Evolutionary conservation across 2,329 filamentous ascomycete species (phyloP).

Genomic region (Pseudogymnoascus sp.): DNA sequence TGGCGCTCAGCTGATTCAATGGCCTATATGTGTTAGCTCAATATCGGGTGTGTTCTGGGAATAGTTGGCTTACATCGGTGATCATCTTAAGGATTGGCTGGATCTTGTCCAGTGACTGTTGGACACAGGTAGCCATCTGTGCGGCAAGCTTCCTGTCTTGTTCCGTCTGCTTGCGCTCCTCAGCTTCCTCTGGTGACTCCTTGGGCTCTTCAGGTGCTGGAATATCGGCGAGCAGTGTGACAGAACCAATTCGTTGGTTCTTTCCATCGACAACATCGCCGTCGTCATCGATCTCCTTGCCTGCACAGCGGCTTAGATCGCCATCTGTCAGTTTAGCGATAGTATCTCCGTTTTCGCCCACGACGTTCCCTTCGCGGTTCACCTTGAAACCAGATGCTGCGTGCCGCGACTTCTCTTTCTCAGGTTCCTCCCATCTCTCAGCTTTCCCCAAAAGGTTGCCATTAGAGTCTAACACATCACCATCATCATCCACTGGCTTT

Average conservation of each 20-base stretch:
- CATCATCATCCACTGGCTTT: slow-evolving; percentile 69
- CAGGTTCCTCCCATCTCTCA: slow-evolving; percentile 44
- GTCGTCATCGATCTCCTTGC: slow-evolving; percentile 62
- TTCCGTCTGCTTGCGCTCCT: slow-evolving; percentile 46
- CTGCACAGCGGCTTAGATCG: slow-evolving; percentile 53
- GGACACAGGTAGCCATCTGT: slow-evolving; percentile 64
- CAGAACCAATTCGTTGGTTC: slow-evolving; percentile 58
- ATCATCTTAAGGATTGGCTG: slow-evolving; percentile 82
- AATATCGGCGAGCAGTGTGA: slow-evolving; percentile 56
- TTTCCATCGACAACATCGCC: slow-evolving; percentile 64
- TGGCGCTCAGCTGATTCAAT: slow-evolving; percentile 74
- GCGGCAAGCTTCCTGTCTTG: slow-evolving; percentile 68
- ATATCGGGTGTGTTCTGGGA: slow-evolving; percentile 24
- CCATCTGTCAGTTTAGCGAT: slow-evolving; percentile 62
- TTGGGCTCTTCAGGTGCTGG: slow-evolving; percentile 35
- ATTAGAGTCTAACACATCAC: slow-evolving; percentile 73
- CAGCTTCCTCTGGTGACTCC: slow-evolving; percentile 51
- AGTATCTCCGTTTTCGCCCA: slow-evolving; percentile 49
- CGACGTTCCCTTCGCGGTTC: slow-evolving; percentile 50
- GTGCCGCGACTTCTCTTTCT: slow-evolving; percentile 43
- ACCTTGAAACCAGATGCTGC: slow-evolving; percentile 46
- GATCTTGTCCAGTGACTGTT: slow-evolving; percentile 74
- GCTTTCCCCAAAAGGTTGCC: slow-evolving; percentile 50
- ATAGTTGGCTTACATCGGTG: slow-evolving; percentile 50
- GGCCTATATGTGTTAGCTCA: slow-evolving; percentile 38